A percentile compares a stretch with the other conserved stretches of the same genome.
phyloP scores from a whole-genome alignment of 148 eudicot genomes.

The Rheum nobile region DNA sequence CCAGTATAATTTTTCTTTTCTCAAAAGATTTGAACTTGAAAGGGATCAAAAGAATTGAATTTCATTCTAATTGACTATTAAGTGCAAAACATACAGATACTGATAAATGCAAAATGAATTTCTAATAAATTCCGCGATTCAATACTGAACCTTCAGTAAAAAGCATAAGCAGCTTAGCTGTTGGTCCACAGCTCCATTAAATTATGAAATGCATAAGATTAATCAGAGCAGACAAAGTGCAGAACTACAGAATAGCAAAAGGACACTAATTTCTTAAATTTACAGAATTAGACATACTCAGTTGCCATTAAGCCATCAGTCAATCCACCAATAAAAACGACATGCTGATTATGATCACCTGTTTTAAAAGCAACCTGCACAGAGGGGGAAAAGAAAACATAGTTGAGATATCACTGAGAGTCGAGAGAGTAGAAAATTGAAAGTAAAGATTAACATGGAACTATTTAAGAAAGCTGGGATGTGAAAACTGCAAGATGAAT shows the following conservation, averaged over 20 bases:
- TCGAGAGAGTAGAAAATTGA: background rate
- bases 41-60: background rate
- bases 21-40: background rate
- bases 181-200: background rate
- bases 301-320: slow-evolving; percentile 97
- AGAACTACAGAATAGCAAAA: background rate
- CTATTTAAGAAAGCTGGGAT: background rate
- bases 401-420: background rate
- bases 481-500: background rate
- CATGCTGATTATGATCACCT: slow-evolving; percentile 81
- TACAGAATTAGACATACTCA: slow-evolving; percentile 43
- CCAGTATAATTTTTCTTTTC: background rate
- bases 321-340: slow-evolving; percentile 83
- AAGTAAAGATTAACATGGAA: background rate
- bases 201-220: background rate
- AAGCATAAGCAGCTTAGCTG: background rate
- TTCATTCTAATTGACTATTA: background rate
- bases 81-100: background rate
- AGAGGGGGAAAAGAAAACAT: slow-evolving; percentile 5
- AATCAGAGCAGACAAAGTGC: background rate
- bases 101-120: background rate
- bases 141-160: background rate
- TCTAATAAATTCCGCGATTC: background rate
- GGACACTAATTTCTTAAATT: background rate
- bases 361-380: slow-evolving; percentile 89